Percentiles rank a stretch among this genome's conserved stretches.
Evolutionary conservation across 2,329 filamentous ascomycete genomes (phyloP).

Genomic region (Phaeophleospora eucalypticola): DNA sequence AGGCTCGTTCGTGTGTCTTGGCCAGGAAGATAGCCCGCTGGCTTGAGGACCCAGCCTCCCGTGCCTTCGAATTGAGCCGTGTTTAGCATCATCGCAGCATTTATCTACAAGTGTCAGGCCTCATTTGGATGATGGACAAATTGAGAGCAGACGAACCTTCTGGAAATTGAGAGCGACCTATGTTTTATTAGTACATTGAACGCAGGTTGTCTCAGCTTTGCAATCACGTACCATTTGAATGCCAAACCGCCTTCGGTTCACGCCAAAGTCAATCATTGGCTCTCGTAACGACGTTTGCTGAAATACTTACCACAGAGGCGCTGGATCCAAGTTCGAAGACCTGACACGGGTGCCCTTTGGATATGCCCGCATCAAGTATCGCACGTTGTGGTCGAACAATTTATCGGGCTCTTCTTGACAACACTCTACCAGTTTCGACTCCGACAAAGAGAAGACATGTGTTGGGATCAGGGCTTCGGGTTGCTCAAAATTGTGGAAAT

Average conservation of each 20-base stretch:
- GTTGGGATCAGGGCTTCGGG: constrained; percentile 55
- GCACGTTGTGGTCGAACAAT: constrained; percentile 76
- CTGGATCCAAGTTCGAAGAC: constrained; percentile 83
- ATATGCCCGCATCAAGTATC: constrained; percentile 82
- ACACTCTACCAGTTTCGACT: constrained; percentile 62
- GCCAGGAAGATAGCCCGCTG: constrained; percentile 60
- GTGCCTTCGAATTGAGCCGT: constrained; percentile 84
- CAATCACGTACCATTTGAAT: constrained; percentile 60
- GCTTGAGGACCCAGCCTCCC: constrained; percentile 81
- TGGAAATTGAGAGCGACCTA: constrained; percentile 88
- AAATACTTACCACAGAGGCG: constrained; percentile 66
- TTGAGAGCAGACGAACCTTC: constrained; percentile 38
- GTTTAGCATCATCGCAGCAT: constrained; percentile 94
- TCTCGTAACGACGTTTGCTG: no score
- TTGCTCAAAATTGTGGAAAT: constrained; percentile 68
- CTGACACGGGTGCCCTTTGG: constrained; percentile 76
- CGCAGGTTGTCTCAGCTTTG: not conserved
- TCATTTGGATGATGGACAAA: not conserved
- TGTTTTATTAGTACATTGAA: not conserved
- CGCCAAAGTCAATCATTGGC: no score
- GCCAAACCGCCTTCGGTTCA: constrained; percentile 47
- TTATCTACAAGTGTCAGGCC: constrained; percentile 44
- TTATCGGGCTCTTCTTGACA: constrained; percentile 51
- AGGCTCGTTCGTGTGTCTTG: constrained; percentile 15
- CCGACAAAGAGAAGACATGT: constrained; percentile 62